These are phyloP conservation scores for rapeseed (Brassica napus) DNA, from an alignment of 345 rosid genomes.

Conservation along the genomic window DNA sequence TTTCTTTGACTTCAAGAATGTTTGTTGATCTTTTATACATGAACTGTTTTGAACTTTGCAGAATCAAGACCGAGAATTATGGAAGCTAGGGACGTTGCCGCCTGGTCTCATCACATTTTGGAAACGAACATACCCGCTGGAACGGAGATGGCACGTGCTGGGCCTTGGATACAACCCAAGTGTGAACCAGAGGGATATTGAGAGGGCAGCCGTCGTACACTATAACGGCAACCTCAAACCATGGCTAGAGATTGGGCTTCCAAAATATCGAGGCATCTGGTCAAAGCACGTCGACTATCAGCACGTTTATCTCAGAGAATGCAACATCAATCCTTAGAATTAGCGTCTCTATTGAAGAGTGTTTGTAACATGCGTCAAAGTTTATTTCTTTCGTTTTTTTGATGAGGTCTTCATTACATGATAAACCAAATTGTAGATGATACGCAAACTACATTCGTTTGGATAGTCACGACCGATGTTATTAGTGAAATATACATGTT, in stretches of 20 bases:
- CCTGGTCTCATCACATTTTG: neutral
- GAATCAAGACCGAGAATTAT: constrained; percentile 58
- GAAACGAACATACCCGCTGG: neutral
- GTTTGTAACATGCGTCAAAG: constrained; percentile 3
- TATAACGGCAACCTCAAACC: constrained; percentile 86
- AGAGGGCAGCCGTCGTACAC: constrained; percentile 71
- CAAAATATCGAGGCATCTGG: constrained; percentile 61
- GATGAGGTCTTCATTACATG: constrained; percentile 21
- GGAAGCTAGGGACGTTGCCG: neutral
- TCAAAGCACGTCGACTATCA: constrained; percentile 61
- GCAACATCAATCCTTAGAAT: constrained; percentile 73
- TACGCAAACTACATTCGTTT: constrained; percentile 14
- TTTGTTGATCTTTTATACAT: constrained; percentile 4
- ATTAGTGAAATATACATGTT: neutral
- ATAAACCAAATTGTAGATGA: constrained; percentile 28
- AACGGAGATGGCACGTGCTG: neutral
- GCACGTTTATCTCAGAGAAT: constrained; percentile 57
- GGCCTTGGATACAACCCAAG: neutral
- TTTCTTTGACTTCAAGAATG: constrained; percentile 12
- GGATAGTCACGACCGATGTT: neutral
- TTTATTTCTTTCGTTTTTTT: constrained; percentile 2
- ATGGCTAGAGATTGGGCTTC: constrained; percentile 79
- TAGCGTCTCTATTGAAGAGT: constrained; percentile 23
- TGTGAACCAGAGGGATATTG: constrained; percentile 67
- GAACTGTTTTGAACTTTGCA: constrained; percentile 33